A percentile compares a stretch with the other conserved stretches of the same genome.
Conservation (phyloP, 129 eudicot genomes). For the Flaveria linearis region DNA sequence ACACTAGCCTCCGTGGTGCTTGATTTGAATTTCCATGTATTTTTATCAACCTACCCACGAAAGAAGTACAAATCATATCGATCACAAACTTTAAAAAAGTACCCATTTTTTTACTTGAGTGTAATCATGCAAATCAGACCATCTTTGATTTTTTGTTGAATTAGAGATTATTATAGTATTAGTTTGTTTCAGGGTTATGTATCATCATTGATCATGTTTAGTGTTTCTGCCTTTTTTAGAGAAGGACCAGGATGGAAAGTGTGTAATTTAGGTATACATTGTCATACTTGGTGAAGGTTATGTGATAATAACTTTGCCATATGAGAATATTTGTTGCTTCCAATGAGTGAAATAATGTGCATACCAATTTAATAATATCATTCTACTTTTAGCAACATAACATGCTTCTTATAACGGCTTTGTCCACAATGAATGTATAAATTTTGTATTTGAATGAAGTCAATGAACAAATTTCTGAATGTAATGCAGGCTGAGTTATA, state of each 20-base stretch:
- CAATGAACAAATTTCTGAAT: background rate
- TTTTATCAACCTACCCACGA: background rate
- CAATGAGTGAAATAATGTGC: slow-evolving; percentile 6
- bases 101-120: background rate
- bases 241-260: slow-evolving; percentile 2
- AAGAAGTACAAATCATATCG: no score
- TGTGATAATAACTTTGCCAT: slow-evolving; percentile 6
- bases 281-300: slow-evolving; percentile 7
- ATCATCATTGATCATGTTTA: background rate
- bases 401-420: background rate
- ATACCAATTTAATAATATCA: background rate
- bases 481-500: background rate
- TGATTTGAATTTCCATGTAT: background rate
- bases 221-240: background rate
- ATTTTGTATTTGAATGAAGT: background rate
- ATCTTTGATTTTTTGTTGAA: background rate
- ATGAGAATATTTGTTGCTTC: slow-evolving; percentile 29
- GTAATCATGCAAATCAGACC: background rate
- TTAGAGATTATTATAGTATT: background rate
- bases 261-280: slow-evolving; percentile 12
- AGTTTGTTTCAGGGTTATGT: background rate
- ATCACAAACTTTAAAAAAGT: background rate
- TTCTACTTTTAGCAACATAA: background rate
- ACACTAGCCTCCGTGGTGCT: background rate
- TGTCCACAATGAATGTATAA: background rate